Conservation (phyloP, 257 asterid species). For the Plantago ovata region DNA sequence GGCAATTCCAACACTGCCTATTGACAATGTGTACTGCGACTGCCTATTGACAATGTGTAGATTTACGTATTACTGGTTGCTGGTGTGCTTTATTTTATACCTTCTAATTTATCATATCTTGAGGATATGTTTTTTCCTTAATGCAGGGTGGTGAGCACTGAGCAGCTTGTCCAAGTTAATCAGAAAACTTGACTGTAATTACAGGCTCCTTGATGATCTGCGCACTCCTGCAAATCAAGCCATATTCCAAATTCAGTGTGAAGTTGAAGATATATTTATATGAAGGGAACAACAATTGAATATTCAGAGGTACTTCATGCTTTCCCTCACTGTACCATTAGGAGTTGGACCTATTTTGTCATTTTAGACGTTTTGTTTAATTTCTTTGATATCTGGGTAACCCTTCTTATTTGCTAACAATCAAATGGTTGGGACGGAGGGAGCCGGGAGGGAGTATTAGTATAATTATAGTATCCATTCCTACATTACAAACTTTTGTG, state of each 20-base stretch:
- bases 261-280: constrained; percentile 75
- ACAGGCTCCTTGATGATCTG: constrained; percentile 68
- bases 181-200: constrained; percentile 89
- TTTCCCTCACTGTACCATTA: no score
- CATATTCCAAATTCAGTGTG: constrained; percentile 64
- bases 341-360: no score
- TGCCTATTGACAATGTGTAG: constrained; percentile 9
- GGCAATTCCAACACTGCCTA: constrained; percentile 57
- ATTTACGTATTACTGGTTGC: neutral
- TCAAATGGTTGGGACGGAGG: no score
- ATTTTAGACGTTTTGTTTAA: no score
- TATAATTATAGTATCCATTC: no score
- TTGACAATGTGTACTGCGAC: constrained; percentile 59
- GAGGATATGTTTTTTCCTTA: constrained; percentile 12
- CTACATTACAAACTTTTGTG: no score
- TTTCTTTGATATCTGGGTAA: no score
- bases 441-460: no score
- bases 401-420: no score
- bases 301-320: no score
- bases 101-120: no score
- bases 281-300: no score
- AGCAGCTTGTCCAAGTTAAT: constrained; percentile 78
- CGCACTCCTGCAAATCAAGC: constrained; percentile 91
- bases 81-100: neutral
- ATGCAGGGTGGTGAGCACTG: constrained; percentile 80